These are phyloP conservation scores for Saussurea involucrata DNA, from an alignment of 129 eudicot genomes.

Conservation along the genomic window DNA sequence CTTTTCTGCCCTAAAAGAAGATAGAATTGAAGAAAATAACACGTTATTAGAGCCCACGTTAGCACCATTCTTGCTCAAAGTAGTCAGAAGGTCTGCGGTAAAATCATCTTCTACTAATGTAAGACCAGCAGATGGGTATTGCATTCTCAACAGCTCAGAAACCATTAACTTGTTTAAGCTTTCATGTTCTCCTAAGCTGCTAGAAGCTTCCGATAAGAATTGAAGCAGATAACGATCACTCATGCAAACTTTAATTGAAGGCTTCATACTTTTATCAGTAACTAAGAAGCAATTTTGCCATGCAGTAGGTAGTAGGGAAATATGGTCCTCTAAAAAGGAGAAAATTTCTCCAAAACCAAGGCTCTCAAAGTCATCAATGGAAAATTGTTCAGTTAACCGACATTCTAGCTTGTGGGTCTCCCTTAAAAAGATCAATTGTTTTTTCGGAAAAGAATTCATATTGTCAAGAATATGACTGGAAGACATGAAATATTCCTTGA, in stretches of 20 bases:
- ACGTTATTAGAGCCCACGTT: slow-evolving; percentile 34
- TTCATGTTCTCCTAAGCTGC: slow-evolving; percentile 44
- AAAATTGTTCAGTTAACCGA: slow-evolving; percentile 53
- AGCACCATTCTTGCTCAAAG: slow-evolving; percentile 26
- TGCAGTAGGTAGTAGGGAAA: slow-evolving; percentile 43
- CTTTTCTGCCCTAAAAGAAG: slow-evolving; percentile 27
- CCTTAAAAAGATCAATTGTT: slow-evolving; percentile 34
- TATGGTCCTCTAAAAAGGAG: slow-evolving; percentile 47
- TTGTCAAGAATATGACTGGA: slow-evolving; percentile 15
- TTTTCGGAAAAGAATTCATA: slow-evolving; percentile 26
- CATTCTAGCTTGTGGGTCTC: slow-evolving; percentile 52
- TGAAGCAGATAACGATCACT: slow-evolving; percentile 52
- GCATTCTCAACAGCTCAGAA: slow-evolving; percentile 55
- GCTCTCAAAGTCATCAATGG: slow-evolving; percentile 47
- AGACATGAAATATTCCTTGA: slow-evolving; percentile 40
- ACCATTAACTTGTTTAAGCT: slow-evolving; percentile 44
- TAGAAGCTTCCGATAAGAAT: slow-evolving; percentile 65
- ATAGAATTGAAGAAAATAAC: slow-evolving; percentile 65
- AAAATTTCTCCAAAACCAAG: slow-evolving; percentile 79
- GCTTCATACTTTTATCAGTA: slow-evolving; percentile 29
- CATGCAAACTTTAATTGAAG: slow-evolving; percentile 58
- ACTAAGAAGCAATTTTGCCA: slow-evolving; percentile 38
- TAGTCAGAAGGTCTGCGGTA: slow-evolving; percentile 16
- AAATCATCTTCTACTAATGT: slow-evolving; percentile 35
- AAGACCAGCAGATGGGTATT: slow-evolving; percentile 69